Percentiles rank a stretch among this genome's conserved stretches.
These are phyloP conservation scores for Cladosporium velox DNA, from an alignment of 2,329 filamentous ascomycete genomes.

Conservation along the genomic window DNA sequence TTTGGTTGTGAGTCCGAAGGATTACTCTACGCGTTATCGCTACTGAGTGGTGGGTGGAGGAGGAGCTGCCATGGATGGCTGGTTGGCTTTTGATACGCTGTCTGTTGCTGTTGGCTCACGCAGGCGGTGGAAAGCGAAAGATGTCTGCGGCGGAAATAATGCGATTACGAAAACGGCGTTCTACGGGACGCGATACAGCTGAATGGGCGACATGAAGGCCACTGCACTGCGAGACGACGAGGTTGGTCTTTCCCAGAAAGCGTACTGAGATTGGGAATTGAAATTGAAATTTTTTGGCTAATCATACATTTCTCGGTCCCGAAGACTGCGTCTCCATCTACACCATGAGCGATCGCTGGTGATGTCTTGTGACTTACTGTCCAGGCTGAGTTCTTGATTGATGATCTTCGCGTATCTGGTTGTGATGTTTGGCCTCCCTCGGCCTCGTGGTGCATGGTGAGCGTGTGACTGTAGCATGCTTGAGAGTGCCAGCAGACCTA, in stretches of 20 bases:
- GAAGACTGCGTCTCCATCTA: not conserved
- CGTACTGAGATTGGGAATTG: not conserved
- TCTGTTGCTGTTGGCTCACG: not conserved
- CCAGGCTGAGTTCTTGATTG: not conserved
- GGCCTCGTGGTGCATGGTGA: not conserved
- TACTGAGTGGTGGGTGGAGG: too few relatives aligned
- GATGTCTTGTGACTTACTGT: not conserved
- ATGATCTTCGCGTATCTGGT: too few relatives aligned
- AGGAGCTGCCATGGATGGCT: not conserved
- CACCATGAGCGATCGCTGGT: not conserved
- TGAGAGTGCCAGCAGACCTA: not conserved
- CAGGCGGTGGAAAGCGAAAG: not conserved
- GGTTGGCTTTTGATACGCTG: not conserved
- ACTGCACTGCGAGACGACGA: not conserved
- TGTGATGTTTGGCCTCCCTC: not conserved
- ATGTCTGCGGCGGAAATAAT: not conserved
- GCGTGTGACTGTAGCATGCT: not conserved
- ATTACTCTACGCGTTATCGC: conserved; percentile 69
- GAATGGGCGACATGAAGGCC: not conserved
- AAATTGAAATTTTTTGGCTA: conserved; percentile 1
- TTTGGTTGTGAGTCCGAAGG: conserved; percentile 95
- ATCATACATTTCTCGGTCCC: not conserved
- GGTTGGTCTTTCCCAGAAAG: conserved; percentile 9
- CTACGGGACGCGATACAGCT: not conserved
- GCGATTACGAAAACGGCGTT: conserved; percentile 9